Conservation (phyloP, 2,329 filamentous ascomycete genomes). For the Fusarium sp. region DNA sequence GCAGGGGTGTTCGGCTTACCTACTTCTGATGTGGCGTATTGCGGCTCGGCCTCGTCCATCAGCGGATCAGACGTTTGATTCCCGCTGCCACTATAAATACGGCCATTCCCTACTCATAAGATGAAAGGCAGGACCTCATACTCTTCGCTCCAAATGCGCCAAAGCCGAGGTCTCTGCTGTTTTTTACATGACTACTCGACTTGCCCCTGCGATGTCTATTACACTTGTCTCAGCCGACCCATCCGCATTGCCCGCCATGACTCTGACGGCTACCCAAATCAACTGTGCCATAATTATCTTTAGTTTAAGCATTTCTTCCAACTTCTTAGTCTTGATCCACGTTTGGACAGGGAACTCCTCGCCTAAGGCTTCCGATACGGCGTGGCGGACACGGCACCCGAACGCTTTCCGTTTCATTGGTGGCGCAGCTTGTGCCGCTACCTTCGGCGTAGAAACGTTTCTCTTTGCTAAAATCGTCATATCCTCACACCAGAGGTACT, state of each 20-base stretch:
- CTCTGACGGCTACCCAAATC: not conserved
- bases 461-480: not conserved
- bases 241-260: not conserved
- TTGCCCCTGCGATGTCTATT: not conserved
- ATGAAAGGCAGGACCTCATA: not conserved
- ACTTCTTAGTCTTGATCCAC: not conserved
- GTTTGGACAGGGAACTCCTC: not conserved
- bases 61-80: not conserved
- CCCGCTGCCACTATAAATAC: not conserved
- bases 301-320: not conserved
- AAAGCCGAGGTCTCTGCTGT: not conserved
- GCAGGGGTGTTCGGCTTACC: not conserved
- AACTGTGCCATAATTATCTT: not conserved
- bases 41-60: not conserved
- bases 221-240: not conserved
- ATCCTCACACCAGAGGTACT: not conserved
- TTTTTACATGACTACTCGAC: not conserved
- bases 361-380: not conserved
- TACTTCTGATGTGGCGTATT: not conserved
- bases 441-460: not conserved
- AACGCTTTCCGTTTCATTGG: not conserved
- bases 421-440: not conserved
- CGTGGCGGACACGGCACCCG: not conserved
- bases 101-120: not conserved
- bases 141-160: not conserved